Evolutionary conservation across 768 basidiomycete species (phyloP).

Genomic region (Crepidotus variabilis): DNA sequence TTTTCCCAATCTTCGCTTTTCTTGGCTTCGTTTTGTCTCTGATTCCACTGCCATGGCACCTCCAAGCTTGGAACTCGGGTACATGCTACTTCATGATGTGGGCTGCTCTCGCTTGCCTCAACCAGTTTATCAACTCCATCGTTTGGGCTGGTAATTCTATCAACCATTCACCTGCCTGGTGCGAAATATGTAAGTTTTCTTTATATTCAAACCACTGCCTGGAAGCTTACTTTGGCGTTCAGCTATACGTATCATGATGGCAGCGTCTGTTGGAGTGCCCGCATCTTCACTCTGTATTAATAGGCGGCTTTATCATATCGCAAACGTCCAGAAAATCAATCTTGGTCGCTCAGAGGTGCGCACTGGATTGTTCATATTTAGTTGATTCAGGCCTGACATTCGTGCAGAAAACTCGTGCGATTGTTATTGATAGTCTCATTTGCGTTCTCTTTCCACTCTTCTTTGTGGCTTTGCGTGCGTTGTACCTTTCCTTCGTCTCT

Average conservation of each 20-base stretch:
- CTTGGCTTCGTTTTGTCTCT: constrained; percentile 37
- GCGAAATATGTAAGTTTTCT: constrained; percentile 37
- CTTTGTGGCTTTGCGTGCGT: constrained; percentile 23
- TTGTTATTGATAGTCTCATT: constrained; percentile 32
- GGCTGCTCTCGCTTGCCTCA: constrained; percentile 42
- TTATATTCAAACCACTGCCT: too few relatives aligned
- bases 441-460: constrained; percentile 31
- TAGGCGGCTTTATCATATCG: constrained; percentile 36
- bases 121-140: constrained; percentile 50
- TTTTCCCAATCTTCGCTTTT: constrained; percentile 36
- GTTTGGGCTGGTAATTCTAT: constrained; percentile 50
- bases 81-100: constrained; percentile 57
- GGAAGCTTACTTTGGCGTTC: too few relatives aligned
- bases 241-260: constrained; percentile 28
- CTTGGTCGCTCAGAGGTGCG: constrained; percentile 28
- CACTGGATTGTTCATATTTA: too few relatives aligned
- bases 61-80: constrained; percentile 54
- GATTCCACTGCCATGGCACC: constrained; percentile 50
- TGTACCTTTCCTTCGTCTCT: too few relatives aligned
- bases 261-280: constrained; percentile 28
- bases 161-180: constrained; percentile 43
- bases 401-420: constrained; percentile 23
- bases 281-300: constrained; percentile 35
- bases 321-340: constrained; percentile 24
- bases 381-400: too few relatives aligned